Base-by-base conservation (phyloP, 1,139 yeast species). In the Lodderomyces margitis region DNA sequence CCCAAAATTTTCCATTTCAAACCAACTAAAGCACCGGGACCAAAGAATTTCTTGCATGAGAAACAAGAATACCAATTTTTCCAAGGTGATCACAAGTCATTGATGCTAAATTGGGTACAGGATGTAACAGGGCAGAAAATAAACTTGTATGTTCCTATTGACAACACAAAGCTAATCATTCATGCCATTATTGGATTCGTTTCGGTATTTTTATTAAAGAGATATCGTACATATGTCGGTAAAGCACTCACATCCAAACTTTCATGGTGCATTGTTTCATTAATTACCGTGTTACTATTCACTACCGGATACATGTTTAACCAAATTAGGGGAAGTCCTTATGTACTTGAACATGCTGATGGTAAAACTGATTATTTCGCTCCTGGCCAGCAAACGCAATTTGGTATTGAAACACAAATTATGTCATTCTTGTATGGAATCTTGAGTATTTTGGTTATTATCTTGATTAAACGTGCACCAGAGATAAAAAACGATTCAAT, bases 231-330 rank as follows among this genome's bases (percentile, higher is more conserved):
- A 47, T 76, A 78, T 47, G 51, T 66, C 12, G 39, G 47, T n/a
- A 37, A 50, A 7, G 31, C 66, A 9, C 20, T 65, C 19, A 47
- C 58, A 7, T 65, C 73, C 17, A 61, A 59, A 36, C 31, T 56
- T 23, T 55, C 84, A 40, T 88, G 96, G 96, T 82, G 84, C 38
- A 75, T 79, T 4, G 43, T 74, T 12, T 72, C 87, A 3, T 67
- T 87, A 17, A 68, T 85, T 35, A 56, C 78, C 11, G 75, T 87
- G 21, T 70, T 91, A 48, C 66, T 89, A 54, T 87, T 91, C 69
- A 82, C 80, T 40, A 74, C 94, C 10, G 98, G 98, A 12, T 87
- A 89, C 64, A 92, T 92, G 98, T 92, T 81, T 75, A 89, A 88
- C 61, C 79, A 80, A 53, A 92, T 92, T 49, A 80, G 98, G 59